Base-by-base conservation (phyloP, 306 rosid genomes). In the Inga leiocalycina region DNA sequence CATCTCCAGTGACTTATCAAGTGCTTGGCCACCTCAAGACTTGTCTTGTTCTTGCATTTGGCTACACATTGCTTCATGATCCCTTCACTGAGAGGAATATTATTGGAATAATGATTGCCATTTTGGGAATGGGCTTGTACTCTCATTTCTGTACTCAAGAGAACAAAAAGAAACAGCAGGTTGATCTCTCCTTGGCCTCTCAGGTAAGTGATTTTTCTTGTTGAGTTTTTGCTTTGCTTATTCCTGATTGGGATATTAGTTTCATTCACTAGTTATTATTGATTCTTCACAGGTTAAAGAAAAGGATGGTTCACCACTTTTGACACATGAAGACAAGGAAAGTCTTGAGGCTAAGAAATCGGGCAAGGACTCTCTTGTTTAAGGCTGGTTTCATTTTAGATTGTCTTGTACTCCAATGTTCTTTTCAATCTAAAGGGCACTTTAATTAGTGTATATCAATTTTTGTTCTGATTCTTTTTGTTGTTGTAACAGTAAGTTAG, bases 21-120 rank as follows among this genome's bases (percentile, higher is more conserved):
- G 99, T 96, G 57, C 83, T 96, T 19, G 99, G 99, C 17, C 99
- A 96, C 81, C 98, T 96, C 85, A 96, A 96, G 89, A 96, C 99
- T 20, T 96, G 99, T 85, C 97, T 96, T 84, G 97, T 96, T 71
- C 91, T 96, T 32, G 99, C 87, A 59, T 94, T 96, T 89, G 98
- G 98, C 65, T 96, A 96, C 87, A 96, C 98, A 82, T 89, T 96
- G 34, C 94, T 96, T 4, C 99, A 90, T 86, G 99, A 94, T 51
- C 99, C 99, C 39, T 96, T 96, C 90, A 91, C 97, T 1, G 89
- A 87, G 37, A 94, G 95, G 83, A 96, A 96, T 93, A 89, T 96
- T 30, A 51, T 94, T 81, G 99, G 98, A 69, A 96, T 96, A 68
- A 75, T 89, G 4, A 12, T 94, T 43, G 99, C 98, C 43, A 80